Evolutionary conservation across 768 basidiomycete species (phyloP), one percentile per base, ranked within the genome.

Genomic region (Boletus rubescentipes): DNA sequence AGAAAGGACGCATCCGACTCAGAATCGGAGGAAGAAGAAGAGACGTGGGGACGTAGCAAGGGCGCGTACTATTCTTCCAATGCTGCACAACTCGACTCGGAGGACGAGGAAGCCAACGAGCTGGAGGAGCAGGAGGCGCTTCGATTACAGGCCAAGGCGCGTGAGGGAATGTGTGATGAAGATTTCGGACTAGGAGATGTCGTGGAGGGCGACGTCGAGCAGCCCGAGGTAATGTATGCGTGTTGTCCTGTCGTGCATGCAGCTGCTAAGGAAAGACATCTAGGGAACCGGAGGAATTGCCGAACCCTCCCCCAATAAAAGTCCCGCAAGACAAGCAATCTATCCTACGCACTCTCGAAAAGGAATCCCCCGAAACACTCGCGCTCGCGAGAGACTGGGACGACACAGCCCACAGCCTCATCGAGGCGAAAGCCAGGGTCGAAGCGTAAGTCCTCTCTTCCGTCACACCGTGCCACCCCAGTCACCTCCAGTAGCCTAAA

Each of bases 91-190:
- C 73, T 92, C 35, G 91, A 91, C 48, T 87, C 87, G 35, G 90
- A 91, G 61, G 88, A 95, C 58, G 94, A 96, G 62, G 94, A 96
- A 69, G 89, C 85, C 32, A 82, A 90, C 63, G 87, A 89, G 59
- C 73, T 96, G 46, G 93, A 98, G 64, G 91, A 92, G 67, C 85
- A 88, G 66, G 94, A 98, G 69, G 91, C 89, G 8, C 84, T 73
- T 61, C 77, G 91, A 53, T 71, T 96, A 41, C 95, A 96, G 68
- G 69, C 73, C 35, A 93, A 91, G 72, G 76, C 81, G 21, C 78
- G 87, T 31, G 87, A 91, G 59, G 79, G 71, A 11, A 78, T 96
- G 77, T 72, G 61, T 9, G 89, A 92, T 40, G 85, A 81, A 15
- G 94, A 98, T 69, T 97, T 91, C 64, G 94, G 94, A 11, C 73